phyloP scores from a whole-genome alignment of 371 early-diverging fungal species.

The Cokeromyces recurvatus region DNA sequence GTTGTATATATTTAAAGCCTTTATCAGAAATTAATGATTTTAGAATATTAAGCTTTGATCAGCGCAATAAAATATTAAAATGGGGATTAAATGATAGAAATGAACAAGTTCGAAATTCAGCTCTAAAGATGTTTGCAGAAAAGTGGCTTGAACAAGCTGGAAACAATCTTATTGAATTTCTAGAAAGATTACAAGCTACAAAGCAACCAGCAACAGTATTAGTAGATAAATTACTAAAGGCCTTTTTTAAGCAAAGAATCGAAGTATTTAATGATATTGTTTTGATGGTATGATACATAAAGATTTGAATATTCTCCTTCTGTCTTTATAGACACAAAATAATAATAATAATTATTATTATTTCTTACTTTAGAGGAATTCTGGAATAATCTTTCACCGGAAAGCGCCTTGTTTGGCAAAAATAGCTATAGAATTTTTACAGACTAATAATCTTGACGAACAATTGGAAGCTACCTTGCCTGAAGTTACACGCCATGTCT shows the following conservation, averaged over 20 bases:
- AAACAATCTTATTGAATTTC: slow-evolving; percentile 73
- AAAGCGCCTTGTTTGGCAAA: slow-evolving; percentile 75
- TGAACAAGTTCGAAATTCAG: slow-evolving; percentile 66
- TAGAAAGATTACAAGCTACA: slow-evolving; percentile 80
- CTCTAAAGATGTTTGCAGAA: slow-evolving; percentile 65
- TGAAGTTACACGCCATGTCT: slow-evolving; percentile 67
- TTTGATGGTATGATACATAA: slow-evolving; percentile 44
- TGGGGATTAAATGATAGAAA: slow-evolving; percentile 80
- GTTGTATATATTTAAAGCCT: slow-evolving; percentile 64
- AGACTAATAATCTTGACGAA: slow-evolving; percentile 49
- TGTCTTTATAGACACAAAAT: neutral
- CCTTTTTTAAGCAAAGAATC: slow-evolving; percentile 61
- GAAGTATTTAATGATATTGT: slow-evolving; percentile 59
- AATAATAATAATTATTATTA: no score
- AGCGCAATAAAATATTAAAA: slow-evolving; percentile 66
- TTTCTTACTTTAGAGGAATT: slow-evolving; percentile 53
- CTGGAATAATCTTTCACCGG: slow-evolving; percentile 76
- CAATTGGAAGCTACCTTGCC: slow-evolving; percentile 69
- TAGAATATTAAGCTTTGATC: slow-evolving; percentile 58
- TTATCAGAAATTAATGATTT: slow-evolving; percentile 68
- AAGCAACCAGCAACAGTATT: slow-evolving; percentile 60
- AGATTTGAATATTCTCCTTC: neutral
- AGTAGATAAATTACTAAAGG: slow-evolving; percentile 64
- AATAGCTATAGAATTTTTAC: slow-evolving; percentile 51
- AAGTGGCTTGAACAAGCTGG: slow-evolving; percentile 76